Evolutionary conservation across 768 basidiomycete species (phyloP), one percentile per base, ranked within the genome.

Genomic region (Leccinum disarticulatum): DNA sequence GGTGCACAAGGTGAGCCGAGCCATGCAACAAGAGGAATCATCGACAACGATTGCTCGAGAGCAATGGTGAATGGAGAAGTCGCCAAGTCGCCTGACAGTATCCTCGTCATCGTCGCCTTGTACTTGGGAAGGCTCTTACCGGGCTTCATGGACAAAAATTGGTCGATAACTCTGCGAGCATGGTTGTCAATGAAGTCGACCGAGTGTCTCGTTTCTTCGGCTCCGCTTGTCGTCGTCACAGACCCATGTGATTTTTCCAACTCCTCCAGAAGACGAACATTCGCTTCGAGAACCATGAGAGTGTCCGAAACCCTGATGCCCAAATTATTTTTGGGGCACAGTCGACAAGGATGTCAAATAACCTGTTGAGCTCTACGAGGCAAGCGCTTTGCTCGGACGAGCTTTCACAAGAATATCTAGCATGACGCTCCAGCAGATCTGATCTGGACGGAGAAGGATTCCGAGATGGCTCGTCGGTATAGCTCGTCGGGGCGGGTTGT

Each of bases 401-500:
- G 67, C 60, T 13, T 71, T 66, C 1, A 83, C 83, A 30, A 91
- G 79, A 3, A 78, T 76, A 35, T 83, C 79, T 11, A 93, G 68
- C 71, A 93, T 82, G n/a, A 79, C 55, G 3, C 69, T 61, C 87
- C 88, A 92, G 1, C 85, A 80, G 3, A 74, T 61, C 4, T 66
- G 60, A 62, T 84, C 80, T 3, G 91, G 91, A 11, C 81, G 79
- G 4, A 22, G 79, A 72, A 17, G 84, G 78, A 0, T 70, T 70
- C 10, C 69, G 73, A 7, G 79, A 70, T 1, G 84, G 72, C 53
- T 80, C 74, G 61, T 76, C 82, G 1, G 79, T 78, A 61, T 78
- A 56, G 15, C 57, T 64, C 57, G 61, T 64, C 64, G 66, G 69
- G 64, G 57, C 65, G 67, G 67, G 71, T 58, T 85, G 81, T 28